Conservation (phyloP, 1,284 basidiomycete species). For the Ustilago trichophora region DNA sequence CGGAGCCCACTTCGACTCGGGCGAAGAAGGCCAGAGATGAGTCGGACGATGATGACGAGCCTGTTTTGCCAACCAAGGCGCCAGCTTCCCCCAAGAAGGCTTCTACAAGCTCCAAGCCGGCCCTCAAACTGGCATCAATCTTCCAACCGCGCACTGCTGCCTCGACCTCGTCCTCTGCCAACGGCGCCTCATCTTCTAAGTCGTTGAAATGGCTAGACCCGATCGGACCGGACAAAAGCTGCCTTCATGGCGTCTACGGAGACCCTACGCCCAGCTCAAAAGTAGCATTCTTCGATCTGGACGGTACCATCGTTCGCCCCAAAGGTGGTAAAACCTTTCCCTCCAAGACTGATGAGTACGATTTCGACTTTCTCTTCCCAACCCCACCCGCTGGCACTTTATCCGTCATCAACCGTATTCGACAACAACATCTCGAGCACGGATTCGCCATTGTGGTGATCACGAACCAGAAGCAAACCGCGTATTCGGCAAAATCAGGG, state of each 20-base stretch:
- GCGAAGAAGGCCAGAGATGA: slow-evolving; percentile 11
- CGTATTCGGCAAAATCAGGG: slow-evolving; percentile 12
- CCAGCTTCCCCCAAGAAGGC: not conserved
- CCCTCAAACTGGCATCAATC: slow-evolving; percentile 34
- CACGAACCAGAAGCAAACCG: slow-evolving; percentile 51
- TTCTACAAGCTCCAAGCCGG: not conserved
- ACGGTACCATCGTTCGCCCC: slow-evolving; percentile 54
- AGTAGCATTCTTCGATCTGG: slow-evolving; percentile 55
- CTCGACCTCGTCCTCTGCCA: not conserved
- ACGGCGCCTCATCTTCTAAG: slow-evolving; percentile 1
- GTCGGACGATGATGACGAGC: slow-evolving; percentile 15
- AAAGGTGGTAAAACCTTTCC: slow-evolving; percentile 48
- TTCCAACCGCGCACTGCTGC: slow-evolving; percentile 20
- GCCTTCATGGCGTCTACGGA: slow-evolving; percentile 37
- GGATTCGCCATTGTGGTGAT: slow-evolving; percentile 44
- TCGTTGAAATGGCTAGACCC: slow-evolving; percentile 38
- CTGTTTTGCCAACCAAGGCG: not conserved
- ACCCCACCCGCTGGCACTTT: not conserved
- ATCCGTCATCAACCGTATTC: slow-evolving; percentile 22
- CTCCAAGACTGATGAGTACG: slow-evolving; percentile 45
- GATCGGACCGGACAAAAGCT: slow-evolving; percentile 20
- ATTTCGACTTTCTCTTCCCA: slow-evolving; percentile 41
- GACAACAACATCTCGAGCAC: slow-evolving; percentile 9
- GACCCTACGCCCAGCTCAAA: slow-evolving; percentile 24
- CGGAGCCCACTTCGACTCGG: not conserved